Base-by-base conservation (phyloP, 2,329 filamentous ascomycete genomes). In the Cladophialophora immunda region DNA sequence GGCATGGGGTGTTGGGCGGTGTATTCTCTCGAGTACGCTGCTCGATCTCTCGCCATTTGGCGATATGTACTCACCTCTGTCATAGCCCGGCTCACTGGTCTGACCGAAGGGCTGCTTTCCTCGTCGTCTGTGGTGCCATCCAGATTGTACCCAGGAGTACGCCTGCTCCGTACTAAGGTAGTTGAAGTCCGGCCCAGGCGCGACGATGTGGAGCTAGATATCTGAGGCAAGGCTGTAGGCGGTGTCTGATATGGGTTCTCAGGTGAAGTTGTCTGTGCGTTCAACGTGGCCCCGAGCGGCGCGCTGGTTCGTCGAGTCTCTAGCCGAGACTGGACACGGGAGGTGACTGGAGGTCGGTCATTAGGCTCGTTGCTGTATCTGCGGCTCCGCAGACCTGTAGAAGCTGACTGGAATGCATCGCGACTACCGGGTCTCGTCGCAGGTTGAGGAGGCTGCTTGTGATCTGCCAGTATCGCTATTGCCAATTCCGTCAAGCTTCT, bases 401-500 rank as follows among this genome's bases (percentile, higher is more conserved):
- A 71, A 1, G 77, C 72, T 3, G 74, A 72, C 19, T 72, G 67
- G 63, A 66, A 66, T 45, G 71, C 70, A 53, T 77, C 77, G 58
- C 73, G 72, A 53, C 75, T 78, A 5, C 70, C 73, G n/a, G 73
- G 74, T 54, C 74, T 76, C 57, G 68, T 41, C 6, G 25, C 52
- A 11, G 68, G 58, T 55, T 65, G 56, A 29, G 59, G 47, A 15
- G 59, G 30, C 25, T 58, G 59, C 36, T 71, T 68, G 57, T 61
- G 57, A 47, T 88, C 86, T 69, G 92, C 91, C 32, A 89, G 89
- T 62, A 99, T 82, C 0, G 93, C 92, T 64, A 99, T 86, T 76
- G 93, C 97, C 6, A 99, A 84, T 78, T 99, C 95, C 0, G 94
- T 98, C 71, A 99, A 81, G 75, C 92, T 95, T 62, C 94, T 90